Conservation (phyloP, 2,329 filamentous ascomycete species). For the Aspergillus brasiliensis region DNA sequence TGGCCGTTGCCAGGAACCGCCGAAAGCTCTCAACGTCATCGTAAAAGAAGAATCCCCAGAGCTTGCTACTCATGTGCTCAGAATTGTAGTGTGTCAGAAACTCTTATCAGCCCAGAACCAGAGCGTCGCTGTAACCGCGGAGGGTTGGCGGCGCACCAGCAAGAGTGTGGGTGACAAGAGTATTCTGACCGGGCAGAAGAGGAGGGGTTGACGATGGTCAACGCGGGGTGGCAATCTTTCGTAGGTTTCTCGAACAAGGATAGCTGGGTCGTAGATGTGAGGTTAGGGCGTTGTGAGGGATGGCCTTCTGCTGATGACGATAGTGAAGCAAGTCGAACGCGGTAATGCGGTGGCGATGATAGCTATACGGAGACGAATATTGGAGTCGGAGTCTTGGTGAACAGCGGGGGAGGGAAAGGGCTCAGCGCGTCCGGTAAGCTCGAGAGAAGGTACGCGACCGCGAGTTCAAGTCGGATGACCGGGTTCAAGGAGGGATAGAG, state of each 20-base stretch:
- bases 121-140: constrained; percentile 88
- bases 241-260: neutral
- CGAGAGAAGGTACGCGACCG: constrained; percentile 16
- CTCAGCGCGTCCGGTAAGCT: constrained; percentile 7
- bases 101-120: constrained; percentile 58
- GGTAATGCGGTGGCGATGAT: constrained; percentile 26
- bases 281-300: neutral
- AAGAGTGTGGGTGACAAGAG: constrained; percentile 57
- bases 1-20: constrained; percentile 76
- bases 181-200: constrained; percentile 23
- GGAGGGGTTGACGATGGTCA: constrained; percentile 15
- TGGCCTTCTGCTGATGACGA: neutral
- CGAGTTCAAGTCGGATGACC: neutral
- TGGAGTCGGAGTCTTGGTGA: constrained; percentile 16
- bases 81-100: constrained; percentile 36
- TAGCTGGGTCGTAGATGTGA: neutral
- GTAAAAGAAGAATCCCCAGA: constrained; percentile 97
- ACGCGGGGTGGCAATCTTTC: constrained; percentile 18
- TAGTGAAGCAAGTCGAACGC: constrained; percentile 7
- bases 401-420: constrained; percentile 1
- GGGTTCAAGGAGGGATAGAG: constrained; percentile 6
- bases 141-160: constrained; percentile 75
- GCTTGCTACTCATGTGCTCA: constrained; percentile 86
- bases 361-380: constrained; percentile 8
- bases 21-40: constrained; percentile 96